Evolutionary conservation across 129 eudicot species (phyloP), one percentile per base, ranked within the genome.

Genomic region (Flaveria trinervia): DNA sequence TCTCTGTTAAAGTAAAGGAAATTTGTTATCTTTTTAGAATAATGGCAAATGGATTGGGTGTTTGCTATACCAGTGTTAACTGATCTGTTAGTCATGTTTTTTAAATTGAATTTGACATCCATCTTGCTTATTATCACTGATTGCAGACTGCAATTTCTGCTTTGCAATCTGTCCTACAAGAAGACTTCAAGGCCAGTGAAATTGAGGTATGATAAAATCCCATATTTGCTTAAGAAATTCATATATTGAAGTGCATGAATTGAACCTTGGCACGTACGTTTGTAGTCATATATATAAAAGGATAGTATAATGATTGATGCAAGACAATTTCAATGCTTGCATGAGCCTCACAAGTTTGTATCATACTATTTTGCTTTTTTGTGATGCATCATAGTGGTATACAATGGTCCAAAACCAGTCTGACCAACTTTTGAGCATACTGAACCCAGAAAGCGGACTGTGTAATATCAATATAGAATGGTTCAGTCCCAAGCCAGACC

Each of bases 181-280:
- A 91, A 80, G 98, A 94, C 84, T 91, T 91, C 83, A 94, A 94
- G 89, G 98, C 98, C 68, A 94, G 77, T 71, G 98, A 94, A 85
- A 94, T 94, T 72, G 98, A 94, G 97, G 98, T 94, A 89, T 59
- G 22, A 71, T 26, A 76, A 45, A 54, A 57, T 33, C 70, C 41
- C 26, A 13, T 17, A 10, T 74, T 11, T 2, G 60, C 43, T 17
- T 30, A 18, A 30, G 0, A 23, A 16, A 59, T 9, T 14, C 0
- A 2, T 12, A 73, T 23, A 30, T 11, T 18, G 2, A 36, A 36
- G 51, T 72, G 28, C 66, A 54, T 14, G 33, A 17, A 20, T 30
- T 17, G 13, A 52, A 44, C 78, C 16, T 36, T 79, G 18, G 9
- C 6, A 28, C 50, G 26, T 30, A 48, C 17, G n/a, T 50, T 13